Evolutionary conservation across 306 rosid species (phyloP).

Genomic region (Sechiopsis laciniata): DNA sequence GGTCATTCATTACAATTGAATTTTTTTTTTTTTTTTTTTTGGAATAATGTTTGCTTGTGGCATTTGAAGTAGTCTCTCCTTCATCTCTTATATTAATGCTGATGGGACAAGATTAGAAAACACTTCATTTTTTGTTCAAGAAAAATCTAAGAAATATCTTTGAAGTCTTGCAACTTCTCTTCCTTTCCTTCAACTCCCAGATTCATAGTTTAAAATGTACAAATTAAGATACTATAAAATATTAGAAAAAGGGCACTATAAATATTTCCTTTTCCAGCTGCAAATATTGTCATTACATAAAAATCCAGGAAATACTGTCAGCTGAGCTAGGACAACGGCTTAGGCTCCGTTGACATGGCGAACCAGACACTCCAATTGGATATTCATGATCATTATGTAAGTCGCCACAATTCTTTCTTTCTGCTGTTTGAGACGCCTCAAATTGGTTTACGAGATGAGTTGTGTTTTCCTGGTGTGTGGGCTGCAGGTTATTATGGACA

Average conservation of each 20-base stretch:
- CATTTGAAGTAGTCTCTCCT: constrained; percentile 11
- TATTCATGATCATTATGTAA: constrained; percentile 20
- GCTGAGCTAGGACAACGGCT: background rate
- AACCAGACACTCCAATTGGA: constrained; percentile 15
- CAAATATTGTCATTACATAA: background rate
- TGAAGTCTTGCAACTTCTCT: constrained; percentile 13
- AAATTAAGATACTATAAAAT: background rate
- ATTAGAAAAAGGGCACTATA: background rate
- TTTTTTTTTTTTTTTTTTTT: background rate
- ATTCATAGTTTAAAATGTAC: constrained; percentile 5
- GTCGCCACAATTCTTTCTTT: constrained; percentile 4
- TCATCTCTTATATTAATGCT: background rate
- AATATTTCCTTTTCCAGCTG: background rate
- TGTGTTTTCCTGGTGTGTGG: background rate
- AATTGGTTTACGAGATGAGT: background rate
- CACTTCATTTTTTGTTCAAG: constrained; percentile 19
- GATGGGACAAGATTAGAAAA: background rate
- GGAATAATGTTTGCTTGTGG: constrained; percentile 8
- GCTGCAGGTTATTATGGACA: constrained; percentile 84
- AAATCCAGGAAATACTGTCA: background rate
- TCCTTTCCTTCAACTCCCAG: constrained; percentile 22
- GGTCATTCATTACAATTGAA: background rate
- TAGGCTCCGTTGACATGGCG: background rate
- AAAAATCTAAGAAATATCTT: constrained; percentile 5
- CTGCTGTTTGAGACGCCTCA: background rate